phyloP scores from a whole-genome alignment of 768 basidiomycete species.

The Ramaria sp. region DNA sequence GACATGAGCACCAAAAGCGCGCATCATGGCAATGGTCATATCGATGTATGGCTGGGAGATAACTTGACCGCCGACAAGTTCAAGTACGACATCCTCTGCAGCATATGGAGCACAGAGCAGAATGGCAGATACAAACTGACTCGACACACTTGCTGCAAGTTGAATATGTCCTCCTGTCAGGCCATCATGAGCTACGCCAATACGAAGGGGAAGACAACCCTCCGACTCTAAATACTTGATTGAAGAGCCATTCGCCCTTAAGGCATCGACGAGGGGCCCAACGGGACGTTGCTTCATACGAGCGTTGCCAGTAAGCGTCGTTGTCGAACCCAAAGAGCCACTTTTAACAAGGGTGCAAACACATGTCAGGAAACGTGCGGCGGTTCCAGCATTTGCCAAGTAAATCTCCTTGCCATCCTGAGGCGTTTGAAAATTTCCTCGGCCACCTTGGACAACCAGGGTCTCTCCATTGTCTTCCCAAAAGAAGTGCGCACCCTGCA shows the following conservation, averaged over 20 bases:
- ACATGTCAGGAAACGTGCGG: slow-evolving; percentile 93
- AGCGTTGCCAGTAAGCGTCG: slow-evolving; percentile 92
- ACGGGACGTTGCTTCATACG: slow-evolving; percentile 99
- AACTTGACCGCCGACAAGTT: slow-evolving; percentile 88
- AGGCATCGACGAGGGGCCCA: slow-evolving; percentile 87
- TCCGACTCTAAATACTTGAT: slow-evolving; percentile 70
- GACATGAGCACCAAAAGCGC: slow-evolving; percentile 76
- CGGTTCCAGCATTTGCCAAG: slow-evolving; percentile 95
- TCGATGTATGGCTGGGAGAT: slow-evolving; percentile 99
- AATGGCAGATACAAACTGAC: slow-evolving; percentile 97
- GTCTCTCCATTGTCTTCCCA: slow-evolving; percentile 98
- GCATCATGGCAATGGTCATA: slow-evolving; percentile 99
- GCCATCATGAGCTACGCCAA: slow-evolving; percentile 57
- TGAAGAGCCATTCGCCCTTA: slow-evolving; percentile 66
- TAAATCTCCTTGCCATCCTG: slow-evolving; percentile 79
- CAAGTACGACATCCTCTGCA: slow-evolving; percentile 66
- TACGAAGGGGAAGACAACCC: slow-evolving; percentile 84
- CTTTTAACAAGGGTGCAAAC: slow-evolving; percentile 82
- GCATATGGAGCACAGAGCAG: slow-evolving; percentile 96
- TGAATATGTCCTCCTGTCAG: slow-evolving; percentile 76
- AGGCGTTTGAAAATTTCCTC: slow-evolving; percentile 70
- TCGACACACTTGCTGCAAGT: slow-evolving; percentile 89
- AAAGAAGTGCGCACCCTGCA: slow-evolving; percentile 80
- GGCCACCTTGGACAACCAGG: slow-evolving; percentile 81
- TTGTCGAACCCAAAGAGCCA: slow-evolving; percentile 31